Conservation (phyloP, 495 filamentous ascomycete species). For the Stereocaulon alpinum region DNA sequence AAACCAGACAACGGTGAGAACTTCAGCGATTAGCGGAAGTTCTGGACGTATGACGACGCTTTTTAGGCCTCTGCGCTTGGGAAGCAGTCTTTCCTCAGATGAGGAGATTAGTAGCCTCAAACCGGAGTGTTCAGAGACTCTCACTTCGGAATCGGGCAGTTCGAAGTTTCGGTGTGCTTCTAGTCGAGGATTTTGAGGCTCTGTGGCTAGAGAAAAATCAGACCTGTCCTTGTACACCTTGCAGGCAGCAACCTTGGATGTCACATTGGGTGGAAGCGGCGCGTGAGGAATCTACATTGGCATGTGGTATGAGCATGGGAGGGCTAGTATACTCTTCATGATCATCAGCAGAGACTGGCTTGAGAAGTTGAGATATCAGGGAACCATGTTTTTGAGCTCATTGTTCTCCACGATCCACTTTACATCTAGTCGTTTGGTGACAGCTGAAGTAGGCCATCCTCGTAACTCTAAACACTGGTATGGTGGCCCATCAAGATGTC, state of each 20-base stretch:
- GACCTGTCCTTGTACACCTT: neutral
- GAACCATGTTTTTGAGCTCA: no score
- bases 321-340: neutral
- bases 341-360: neutral
- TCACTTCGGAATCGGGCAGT: neutral
- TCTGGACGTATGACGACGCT: neutral
- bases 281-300: no score
- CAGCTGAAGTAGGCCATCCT: no score
- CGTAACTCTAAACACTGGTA: no score
- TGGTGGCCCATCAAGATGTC: no score
- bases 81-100: neutral
- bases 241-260: neutral
- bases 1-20: constrained; percentile 14
- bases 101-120: neutral
- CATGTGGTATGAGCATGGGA: neutral
- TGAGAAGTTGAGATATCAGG: neutral
- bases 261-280: neutral
- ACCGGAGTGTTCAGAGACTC: neutral
- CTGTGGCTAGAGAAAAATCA: neutral
- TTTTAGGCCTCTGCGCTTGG: neutral
- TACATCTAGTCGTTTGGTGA: no score
- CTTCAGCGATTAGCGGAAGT: neutral
- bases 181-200: neutral
- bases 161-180: neutral
- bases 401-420: no score